These are phyloP conservation scores for Backusella morwellensis DNA, from an alignment of 192 early-diverging fungal species.

Conservation along the genomic window DNA sequence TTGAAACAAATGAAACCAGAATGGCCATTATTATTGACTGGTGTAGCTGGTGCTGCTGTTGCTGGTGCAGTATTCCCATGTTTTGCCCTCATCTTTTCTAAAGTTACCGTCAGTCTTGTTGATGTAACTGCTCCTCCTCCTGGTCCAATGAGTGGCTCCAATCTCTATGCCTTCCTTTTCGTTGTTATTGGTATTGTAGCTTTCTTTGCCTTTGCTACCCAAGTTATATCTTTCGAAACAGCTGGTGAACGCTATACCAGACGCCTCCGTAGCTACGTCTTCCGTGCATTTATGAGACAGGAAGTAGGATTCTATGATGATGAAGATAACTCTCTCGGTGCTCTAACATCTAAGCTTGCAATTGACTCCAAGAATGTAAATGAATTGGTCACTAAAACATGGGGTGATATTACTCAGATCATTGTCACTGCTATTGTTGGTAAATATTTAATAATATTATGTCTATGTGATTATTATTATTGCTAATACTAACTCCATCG, in stretches of 20 bases:
- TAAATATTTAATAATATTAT: neutral
- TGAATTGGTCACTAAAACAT: slow-evolving; percentile 56
- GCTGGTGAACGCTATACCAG: slow-evolving; percentile 32
- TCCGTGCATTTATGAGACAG: slow-evolving; percentile 75
- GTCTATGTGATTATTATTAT: neutral
- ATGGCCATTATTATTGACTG: slow-evolving; percentile 52
- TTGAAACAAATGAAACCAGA: slow-evolving; percentile 53
- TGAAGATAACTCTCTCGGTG: slow-evolving; percentile 70
- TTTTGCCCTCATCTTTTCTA: slow-evolving; percentile 58
- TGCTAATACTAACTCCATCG: neutral
- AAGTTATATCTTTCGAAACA: slow-evolving; percentile 22
- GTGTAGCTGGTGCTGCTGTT: slow-evolving; percentile 56
- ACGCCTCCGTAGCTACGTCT: slow-evolving; percentile 41
- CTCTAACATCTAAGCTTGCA: slow-evolving; percentile 75
- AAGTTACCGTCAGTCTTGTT: slow-evolving; percentile 50
- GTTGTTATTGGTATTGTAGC: slow-evolving; percentile 26
- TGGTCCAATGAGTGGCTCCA: slow-evolving; percentile 30
- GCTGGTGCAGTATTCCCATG: slow-evolving; percentile 76
- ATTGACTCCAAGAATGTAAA: slow-evolving; percentile 66
- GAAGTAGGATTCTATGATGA: slow-evolving; percentile 88
- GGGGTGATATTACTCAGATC: slow-evolving; percentile 37
- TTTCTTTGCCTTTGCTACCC: slow-evolving; percentile 8
- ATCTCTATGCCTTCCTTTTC: slow-evolving; percentile 33
- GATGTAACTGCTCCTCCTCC: slow-evolving; percentile 17
- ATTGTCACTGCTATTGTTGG: slow-evolving; percentile 31